Evolutionary conservation across 148 eudicot genomes (phyloP).

Genomic region (Talinum fruticosum): DNA sequence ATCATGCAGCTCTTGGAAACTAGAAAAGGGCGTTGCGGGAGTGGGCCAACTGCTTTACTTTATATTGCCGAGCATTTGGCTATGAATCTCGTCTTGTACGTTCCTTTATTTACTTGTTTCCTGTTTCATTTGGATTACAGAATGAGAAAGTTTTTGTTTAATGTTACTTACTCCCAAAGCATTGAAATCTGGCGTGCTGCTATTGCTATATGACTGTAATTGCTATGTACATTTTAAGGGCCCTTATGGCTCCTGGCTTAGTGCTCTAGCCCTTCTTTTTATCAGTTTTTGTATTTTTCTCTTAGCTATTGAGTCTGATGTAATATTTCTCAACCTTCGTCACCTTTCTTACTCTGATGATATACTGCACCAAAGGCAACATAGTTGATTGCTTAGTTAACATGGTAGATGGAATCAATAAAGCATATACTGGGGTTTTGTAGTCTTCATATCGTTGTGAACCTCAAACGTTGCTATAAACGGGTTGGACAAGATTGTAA

Average conservation of each 20-base stretch:
- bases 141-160: background rate
- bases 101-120: conserved; percentile 9
- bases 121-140: background rate
- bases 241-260: background rate
- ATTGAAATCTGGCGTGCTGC: background rate
- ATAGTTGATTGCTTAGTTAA: no score
- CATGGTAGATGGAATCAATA: no score
- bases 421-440: no score
- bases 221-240: background rate
- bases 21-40: conserved; percentile 96
- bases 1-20: conserved; percentile 85
- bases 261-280: background rate
- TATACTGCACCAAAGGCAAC: no score
- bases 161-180: no score
- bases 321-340: no score
- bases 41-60: conserved; percentile 98
- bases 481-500: no score
- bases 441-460: no score
- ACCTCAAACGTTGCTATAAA: no score
- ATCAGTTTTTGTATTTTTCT: background rate
- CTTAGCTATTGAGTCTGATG: background rate
- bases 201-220: conserved; percentile 3
- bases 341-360: no score
- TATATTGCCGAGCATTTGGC: conserved; percentile 92
- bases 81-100: conserved; percentile 92